These are phyloP conservation scores for Fusarium sambucinum DNA, from an alignment of 2,329 filamentous ascomycete genomes.

Conservation along the genomic window DNA sequence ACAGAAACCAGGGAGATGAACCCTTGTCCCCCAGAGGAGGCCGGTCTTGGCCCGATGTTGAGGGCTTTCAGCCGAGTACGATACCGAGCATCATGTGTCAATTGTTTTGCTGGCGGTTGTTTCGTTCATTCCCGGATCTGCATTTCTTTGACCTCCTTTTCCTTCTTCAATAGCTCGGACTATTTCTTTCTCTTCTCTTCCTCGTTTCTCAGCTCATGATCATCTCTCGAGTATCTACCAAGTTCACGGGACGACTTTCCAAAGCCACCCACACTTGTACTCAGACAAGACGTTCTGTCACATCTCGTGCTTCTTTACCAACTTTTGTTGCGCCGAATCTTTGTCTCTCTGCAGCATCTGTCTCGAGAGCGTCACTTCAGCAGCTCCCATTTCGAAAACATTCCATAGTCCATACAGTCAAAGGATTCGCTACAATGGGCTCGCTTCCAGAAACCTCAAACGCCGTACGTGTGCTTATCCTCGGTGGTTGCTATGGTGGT, in stretches of 20 bases:
- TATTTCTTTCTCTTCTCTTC: constrained; percentile 10
- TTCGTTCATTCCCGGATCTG: constrained; percentile 20
- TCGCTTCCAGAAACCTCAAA: constrained; percentile 47
- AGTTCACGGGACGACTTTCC: constrained; percentile 29
- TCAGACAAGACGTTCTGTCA: constrained; percentile 18
- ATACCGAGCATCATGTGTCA: constrained; percentile 25
- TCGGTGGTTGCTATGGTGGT: constrained; percentile 80
- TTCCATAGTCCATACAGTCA: constrained; percentile 17
- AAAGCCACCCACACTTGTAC: constrained; percentile 20
- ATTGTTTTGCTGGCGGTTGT: constrained; percentile 16
- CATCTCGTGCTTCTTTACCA: constrained; percentile 12
- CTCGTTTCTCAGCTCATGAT: constrained; percentile 40
- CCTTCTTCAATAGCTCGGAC: neutral
- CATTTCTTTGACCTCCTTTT: neutral
- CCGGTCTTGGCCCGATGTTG: constrained; percentile 36
- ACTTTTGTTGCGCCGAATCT: constrained; percentile 12
- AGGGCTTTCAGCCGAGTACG: constrained; percentile 14
- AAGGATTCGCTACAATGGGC: constrained; percentile 47
- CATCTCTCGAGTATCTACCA: constrained; percentile 28
- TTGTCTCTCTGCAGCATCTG: constrained; percentile 13
- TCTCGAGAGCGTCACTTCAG: constrained; percentile 7
- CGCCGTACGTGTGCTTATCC: constrained; percentile 70
- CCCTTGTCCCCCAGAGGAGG: constrained; percentile 8
- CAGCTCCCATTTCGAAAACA: constrained; percentile 13
- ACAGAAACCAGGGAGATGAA: constrained; percentile 10